Base-by-base conservation (phyloP, 345 rosid species). In the Populus ilicifolia region DNA sequence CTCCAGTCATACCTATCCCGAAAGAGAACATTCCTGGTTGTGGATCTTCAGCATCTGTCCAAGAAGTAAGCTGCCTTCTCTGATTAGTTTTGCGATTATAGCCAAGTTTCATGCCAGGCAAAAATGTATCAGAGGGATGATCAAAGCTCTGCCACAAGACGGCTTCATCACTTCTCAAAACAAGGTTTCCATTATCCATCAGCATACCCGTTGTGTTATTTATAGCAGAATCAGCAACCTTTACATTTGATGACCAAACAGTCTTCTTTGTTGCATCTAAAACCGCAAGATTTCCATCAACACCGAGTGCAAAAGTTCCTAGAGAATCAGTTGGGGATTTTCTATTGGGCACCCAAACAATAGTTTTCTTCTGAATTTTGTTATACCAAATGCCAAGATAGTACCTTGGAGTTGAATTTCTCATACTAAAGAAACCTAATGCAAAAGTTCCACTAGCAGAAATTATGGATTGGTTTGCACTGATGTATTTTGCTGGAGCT, bases 61-160 rank as follows among this genome's bases (percentile, higher is more conserved):
- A 18, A 5, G 59, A 52, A 5, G 59, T 52, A 52, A 52, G 59
- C 59, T 6, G 10, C 10, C 59, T 52, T 52, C n/a, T 17, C n/a
- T 52, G n/a, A 7, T 21, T 21, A 52, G 59, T 52, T 52, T 52
- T 52, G 23, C 23, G 59, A 52, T 52, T 52, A 52, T 18, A 17
- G 9, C 56, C 35, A 30, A 75, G 3, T 64, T 66, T 65, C 78
- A 75, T 64, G 12, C 63, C 63, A 10, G 78, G 78, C 56, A 75
- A 12, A 7, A 65, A 43, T 9, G 78, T 65, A 27, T 75, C 62
- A 8, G 62, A 64, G 20, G 75, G 75, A 35, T 73, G 30, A 56
- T 73, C 44, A 73, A 73, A 73, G 21, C 75, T 73, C 23, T 56
- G 70, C 78, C 78, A 75, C 52, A 75, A 20, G 59, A 17, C 18